These are phyloP conservation scores for Aspergillus versicolor DNA, from an alignment of 2,329 filamentous ascomycete species.

Conservation along the genomic window DNA sequence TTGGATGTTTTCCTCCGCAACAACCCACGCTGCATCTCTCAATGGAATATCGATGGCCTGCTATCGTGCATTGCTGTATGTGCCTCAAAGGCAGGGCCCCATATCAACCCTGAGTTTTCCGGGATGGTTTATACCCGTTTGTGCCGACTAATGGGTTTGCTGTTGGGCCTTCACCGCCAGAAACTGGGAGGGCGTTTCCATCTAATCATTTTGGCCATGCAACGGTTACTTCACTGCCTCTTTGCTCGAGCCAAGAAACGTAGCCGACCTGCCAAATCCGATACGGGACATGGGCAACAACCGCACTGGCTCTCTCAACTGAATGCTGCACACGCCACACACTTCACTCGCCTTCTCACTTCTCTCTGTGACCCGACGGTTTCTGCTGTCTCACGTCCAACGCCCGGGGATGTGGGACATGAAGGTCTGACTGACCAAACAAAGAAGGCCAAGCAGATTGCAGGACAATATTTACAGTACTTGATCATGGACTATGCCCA, in stretches of 20 bases:
- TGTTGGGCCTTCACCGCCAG: conserved; percentile 58
- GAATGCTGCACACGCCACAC: conserved; percentile 45
- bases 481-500: conserved; percentile 58
- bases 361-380: conserved; percentile 62
- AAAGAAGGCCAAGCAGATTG: conserved; percentile 58
- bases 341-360: conserved; percentile 57
- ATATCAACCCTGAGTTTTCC: conserved; percentile 31
- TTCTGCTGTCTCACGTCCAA: conserved; percentile 49
- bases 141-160: conserved; percentile 52
- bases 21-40: conserved; percentile 43
- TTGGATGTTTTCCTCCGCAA: conserved; percentile 40
- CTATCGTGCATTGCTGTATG: conserved; percentile 38
- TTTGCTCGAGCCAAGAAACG: conserved; percentile 49
- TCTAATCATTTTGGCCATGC: conserved; percentile 56
- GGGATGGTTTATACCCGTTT: conserved; percentile 53
- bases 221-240: conserved; percentile 55
- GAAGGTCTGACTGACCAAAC: conserved; percentile 58
- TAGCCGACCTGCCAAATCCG: conserved; percentile 26
- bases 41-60: conserved; percentile 47
- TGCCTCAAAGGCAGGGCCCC: conserved; percentile 35
- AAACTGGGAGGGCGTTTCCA: conserved; percentile 62
- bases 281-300: conserved; percentile 24
- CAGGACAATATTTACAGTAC: conserved; percentile 58
- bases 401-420: conserved; percentile 34
- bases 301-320: conserved; percentile 38